Base-by-base conservation (phyloP, 1,284 basidiomycete genomes). In the Boletus semigastroideus region DNA sequence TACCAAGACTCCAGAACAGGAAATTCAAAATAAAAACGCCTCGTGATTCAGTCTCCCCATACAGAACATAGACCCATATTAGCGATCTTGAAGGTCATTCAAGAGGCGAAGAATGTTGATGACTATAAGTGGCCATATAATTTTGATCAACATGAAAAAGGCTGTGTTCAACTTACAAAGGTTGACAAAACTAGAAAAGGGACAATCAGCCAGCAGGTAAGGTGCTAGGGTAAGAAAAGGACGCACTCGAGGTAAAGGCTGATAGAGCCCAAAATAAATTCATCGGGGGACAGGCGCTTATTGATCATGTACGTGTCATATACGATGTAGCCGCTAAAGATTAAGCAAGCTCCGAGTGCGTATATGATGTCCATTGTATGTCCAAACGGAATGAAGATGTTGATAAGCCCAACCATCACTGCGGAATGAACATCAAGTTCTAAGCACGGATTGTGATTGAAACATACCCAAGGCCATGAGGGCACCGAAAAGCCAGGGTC, bases 281-380 rank as follows among this genome's bases (percentile, higher is more conserved):
- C 93, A 58, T 94, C 92, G 1, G 91, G 90, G 13, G 87, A 90
- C 33, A 94, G 74, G 50, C 83, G 80, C 56, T 81, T 83, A 70
- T 87, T 90, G 71, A 96, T 92, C 54, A 85, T 68, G 69, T 87
- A 91, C 2, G 93, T 96, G 67, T 95, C 92, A 65, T 87, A 94
- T 59, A 91, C 82, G 58, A 92, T 77, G 62, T 92, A 91, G 34
- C 84, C 90, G 57, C 86, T 90, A 76, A 95, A 95, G 52, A 95
- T 69, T 41, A 94, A 73, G 59, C 83, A 85, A 10, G 87, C 92
- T n/a, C 82, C 82, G 30, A 81, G 75, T n/a, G 92, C 87, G 59
- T 84, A 87, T 56, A 90, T 72, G 51, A 94, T 74, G 61, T 94
- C 90, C 71, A 88, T 78, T 4, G 86, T 88, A 52, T 76, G 75